Conservation (phyloP, 2,329 filamentous ascomycete species). For the Aspergillus oerlinghausenensis region DNA sequence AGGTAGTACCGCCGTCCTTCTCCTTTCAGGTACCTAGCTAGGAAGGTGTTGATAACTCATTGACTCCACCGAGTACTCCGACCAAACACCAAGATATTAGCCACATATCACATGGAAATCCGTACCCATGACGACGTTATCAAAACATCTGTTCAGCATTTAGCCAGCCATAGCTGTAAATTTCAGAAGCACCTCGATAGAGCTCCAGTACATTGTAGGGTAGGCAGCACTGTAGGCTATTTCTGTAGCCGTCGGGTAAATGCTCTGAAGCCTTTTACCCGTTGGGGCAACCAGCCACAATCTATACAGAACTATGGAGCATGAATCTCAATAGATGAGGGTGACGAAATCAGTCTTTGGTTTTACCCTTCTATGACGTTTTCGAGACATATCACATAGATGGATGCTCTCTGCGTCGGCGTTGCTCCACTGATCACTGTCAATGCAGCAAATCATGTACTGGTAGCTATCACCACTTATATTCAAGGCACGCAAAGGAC, state of each 20-base stretch:
- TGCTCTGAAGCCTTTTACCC: not conserved
- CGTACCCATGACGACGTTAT: not conserved
- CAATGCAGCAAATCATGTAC: not conserved
- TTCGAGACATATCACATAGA: not conserved
- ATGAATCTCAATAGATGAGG: not conserved
- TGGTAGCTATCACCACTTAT: not conserved
- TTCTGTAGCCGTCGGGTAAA: not conserved
- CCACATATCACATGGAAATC: not conserved
- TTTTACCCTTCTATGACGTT: not conserved
- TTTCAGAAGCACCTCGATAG: no score
- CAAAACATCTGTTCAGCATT: not conserved
- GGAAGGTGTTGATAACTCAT: not conserved
- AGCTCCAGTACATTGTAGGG: not conserved
- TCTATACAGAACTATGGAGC: not conserved
- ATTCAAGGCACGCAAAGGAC: not conserved
- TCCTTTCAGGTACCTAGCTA: not conserved
- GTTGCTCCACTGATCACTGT: not conserved
- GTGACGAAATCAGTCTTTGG: not conserved
- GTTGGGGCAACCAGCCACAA: not conserved
- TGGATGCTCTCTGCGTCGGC: not conserved
- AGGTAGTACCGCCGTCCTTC: not conserved
- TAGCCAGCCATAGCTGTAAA: not conserved
- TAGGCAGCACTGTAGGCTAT: not conserved
- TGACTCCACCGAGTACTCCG: not conserved
- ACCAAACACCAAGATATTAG: not conserved